Conservation (phyloP, 1,284 basidiomycete species). For the Fistulinella cinereoalba region DNA sequence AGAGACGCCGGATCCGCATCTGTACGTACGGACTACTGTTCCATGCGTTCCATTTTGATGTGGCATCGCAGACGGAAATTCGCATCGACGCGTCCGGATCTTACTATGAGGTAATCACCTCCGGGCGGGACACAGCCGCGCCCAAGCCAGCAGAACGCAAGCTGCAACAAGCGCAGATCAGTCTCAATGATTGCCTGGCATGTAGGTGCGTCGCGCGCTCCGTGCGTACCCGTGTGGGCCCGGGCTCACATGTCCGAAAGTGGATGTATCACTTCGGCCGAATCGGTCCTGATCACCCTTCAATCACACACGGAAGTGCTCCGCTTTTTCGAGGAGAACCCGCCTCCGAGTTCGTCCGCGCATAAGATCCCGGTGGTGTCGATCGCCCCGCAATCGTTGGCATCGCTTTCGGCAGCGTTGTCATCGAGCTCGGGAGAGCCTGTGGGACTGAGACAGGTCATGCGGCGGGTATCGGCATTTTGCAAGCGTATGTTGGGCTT, state of each 20-base stretch:
- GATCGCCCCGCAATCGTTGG: conserved; percentile 89
- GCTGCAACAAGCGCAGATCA: conserved; percentile 92
- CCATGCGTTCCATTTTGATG: conserved; percentile 5
- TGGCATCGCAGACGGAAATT: conserved; percentile 72
- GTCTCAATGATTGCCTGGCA: conserved; percentile 91
- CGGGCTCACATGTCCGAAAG: conserved; percentile 41
- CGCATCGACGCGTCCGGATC: conserved; percentile 76
- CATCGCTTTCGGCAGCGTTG: conserved; percentile 80
- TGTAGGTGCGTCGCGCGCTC: conserved; percentile 61
- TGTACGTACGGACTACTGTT: conserved; percentile 38
- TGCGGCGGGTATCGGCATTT: conserved; percentile 70
- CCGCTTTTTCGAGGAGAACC: conserved; percentile 64
- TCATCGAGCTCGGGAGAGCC: conserved; percentile 45
- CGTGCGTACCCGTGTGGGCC: neutral
- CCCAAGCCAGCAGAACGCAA: conserved; percentile 44
- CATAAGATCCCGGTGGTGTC: conserved; percentile 75
- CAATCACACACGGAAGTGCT: conserved; percentile 94
- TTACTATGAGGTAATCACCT: conserved; percentile 70
- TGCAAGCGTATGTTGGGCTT: conserved; percentile 62
- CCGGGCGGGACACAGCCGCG: conserved; percentile 23
- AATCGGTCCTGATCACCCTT: conserved; percentile 95
- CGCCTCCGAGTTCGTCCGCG: conserved; percentile 36
- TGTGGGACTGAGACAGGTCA: conserved; percentile 58
- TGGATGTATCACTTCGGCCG: conserved; percentile 97
- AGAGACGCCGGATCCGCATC: conserved; percentile 56